Evolutionary conservation across 2,329 filamentous ascomycete genomes (phyloP), one percentile per base, ranked within the genome.

Genomic region (Aspergillus ustus): DNA sequence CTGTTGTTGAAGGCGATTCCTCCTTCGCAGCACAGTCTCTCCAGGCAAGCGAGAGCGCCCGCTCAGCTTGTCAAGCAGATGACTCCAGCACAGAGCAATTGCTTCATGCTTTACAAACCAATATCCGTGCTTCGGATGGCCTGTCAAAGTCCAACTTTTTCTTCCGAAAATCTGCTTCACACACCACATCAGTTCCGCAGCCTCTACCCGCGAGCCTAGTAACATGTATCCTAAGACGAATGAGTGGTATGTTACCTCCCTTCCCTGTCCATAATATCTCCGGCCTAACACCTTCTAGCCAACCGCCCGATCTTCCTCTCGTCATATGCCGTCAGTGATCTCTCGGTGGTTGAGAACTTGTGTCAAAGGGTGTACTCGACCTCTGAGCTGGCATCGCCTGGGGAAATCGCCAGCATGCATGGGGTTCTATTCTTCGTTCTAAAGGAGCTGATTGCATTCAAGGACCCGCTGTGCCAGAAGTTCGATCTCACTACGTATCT

Each of bases 1-100:
- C 34, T 22, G 20, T 43, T 17, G 34, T 25, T 20, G 51, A 43
- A 17, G 58, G 58, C 15, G 34, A 50, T 17, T n/a, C 52, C 34
- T 60, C 58, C 11, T 60, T 60, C 29, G 29, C 44, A 13, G 55
- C 15, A 13, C 44, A 55, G 17, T 60, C 58, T 6, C 51, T 60
- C 6, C 58, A 60, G 11, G 51, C 34, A 2, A 60, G 51, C 13
- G 44, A 51, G 4, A 50, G 31, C 22, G 58, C 58, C 11, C 34
- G 34, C 34, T 5, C 34, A 15, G 34, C 34, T 13, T 40, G 34
- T 17, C 58, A 54, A 31, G n/a, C 29, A 3, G 44, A 15, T 20
- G 34, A 40, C 34, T 15, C 34, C 4, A 15, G 8, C 2, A 40
- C 34, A 2, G 11, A 40, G 34, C 34, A 40, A 13, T 40, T 40